Conservation (phyloP, 495 filamentous ascomycete species). For the Lepraria neglecta region DNA sequence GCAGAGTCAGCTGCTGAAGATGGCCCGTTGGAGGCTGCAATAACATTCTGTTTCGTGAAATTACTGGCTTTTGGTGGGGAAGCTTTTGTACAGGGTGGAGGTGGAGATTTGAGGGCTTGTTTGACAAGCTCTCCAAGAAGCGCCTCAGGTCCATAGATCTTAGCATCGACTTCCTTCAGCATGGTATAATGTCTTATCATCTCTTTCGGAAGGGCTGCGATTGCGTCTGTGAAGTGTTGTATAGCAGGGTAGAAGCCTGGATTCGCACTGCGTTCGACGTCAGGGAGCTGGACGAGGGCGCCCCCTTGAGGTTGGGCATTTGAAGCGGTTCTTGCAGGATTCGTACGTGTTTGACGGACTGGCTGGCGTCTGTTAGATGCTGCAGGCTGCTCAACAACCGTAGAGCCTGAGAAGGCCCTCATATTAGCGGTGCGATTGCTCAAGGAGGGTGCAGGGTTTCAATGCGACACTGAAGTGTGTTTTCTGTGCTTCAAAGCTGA, state of each 20-base stretch:
- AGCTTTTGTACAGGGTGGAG: background rate
- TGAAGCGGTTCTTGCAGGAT: constrained; percentile 53
- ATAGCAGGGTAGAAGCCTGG: constrained; percentile 85
- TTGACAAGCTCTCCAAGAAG: constrained; percentile 64
- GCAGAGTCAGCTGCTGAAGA: background rate
- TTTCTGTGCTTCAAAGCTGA: constrained; percentile 6
- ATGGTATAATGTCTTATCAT: constrained; percentile 91
- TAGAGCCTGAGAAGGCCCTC: constrained; percentile 24
- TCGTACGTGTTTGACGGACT: constrained; percentile 55
- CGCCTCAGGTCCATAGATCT: constrained; percentile 54
- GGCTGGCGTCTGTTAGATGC: constrained; percentile 46
- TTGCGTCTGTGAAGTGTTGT: constrained; percentile 87
- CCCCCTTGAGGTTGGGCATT: constrained; percentile 39
- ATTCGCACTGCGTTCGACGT: constrained; percentile 14
- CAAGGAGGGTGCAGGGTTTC: constrained; percentile 11
- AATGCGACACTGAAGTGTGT: constrained; percentile 3
- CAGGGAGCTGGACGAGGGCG: constrained; percentile 32
- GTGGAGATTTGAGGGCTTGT: constrained; percentile 54
- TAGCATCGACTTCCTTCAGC: constrained; percentile 95
- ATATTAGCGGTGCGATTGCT: constrained; percentile 19
- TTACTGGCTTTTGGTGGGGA: background rate
- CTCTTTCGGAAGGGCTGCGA: constrained; percentile 87
- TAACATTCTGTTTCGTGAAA: background rate
- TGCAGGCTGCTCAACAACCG: constrained; percentile 20
- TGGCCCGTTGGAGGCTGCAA: background rate